Evolutionary conservation across 2,329 filamentous ascomycete genomes (phyloP), one percentile per base, ranked within the genome.

Genomic region (Sporothrix schenckii): DNA sequence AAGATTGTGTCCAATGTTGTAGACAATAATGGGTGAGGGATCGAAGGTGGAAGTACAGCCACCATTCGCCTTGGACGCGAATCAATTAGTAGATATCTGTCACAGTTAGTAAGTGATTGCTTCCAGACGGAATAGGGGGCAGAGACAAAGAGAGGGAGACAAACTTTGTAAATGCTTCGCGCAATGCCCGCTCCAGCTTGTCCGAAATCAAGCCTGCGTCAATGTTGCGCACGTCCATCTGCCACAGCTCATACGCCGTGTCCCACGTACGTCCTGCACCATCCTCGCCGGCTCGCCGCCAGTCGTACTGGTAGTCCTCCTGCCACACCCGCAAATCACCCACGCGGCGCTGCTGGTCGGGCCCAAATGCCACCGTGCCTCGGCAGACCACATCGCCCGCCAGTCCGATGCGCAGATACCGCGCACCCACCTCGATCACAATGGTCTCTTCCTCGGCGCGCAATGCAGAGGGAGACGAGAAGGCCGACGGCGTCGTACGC

Each of bases 191-290:
- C 79, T 97, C 95, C 68, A 99, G 85, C 80, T 92, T 94, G 78
- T 98, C 94, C 73, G 91, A 89, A 0, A 97, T 87, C 61, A 98
- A 81, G 0, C 90, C 92, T 71, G 97, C 78, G 76, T 98, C 92
- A 14, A 92, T 78, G 11, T 87, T 83, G 68, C 89, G 86, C 72
- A 97, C 76, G 77, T 98, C 92, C 75, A 88, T 86, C 70, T 86
- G 86, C 90, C 94, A 99, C 53, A 98, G 83, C 82, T 97, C 89
- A 74, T 88, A 82, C 11, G 89, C 86, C 34, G 83, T 80, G 7
- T 87, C 87, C 90, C 91, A 93, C 81, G 82, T n/a, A 79, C 77
- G 50, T 81, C 78, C 69, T 7, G 44, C 53, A n/a, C 66, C 71
- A 39, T 72, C 71, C 24, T 67, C 61, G 21, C 71, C 72, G 10